A percentile compares a stretch with the other conserved stretches of the same genome.
Conservation (phyloP, 305 asterid genomes). For the Salvia sclarea region DNA sequence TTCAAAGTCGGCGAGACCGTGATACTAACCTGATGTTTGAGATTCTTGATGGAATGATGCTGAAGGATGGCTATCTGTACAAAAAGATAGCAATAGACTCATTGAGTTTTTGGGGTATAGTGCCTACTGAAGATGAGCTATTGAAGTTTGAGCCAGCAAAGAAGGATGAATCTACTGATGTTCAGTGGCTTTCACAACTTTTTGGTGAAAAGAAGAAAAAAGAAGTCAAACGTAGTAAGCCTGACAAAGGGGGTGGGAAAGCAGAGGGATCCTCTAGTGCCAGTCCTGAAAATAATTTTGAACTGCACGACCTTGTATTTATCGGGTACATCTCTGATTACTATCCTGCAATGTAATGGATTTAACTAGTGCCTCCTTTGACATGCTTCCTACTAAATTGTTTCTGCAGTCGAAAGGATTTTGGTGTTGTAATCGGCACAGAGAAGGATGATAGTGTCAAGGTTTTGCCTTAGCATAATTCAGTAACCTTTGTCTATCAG, state of each 20-base stretch:
- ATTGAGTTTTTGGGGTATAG: conserved; percentile 76
- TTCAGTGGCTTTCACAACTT: conserved; percentile 83
- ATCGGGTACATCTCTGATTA: conserved; percentile 60
- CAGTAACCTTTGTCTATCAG: conserved; percentile 1
- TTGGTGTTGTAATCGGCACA: conserved; percentile 81
- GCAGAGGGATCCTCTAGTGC: conserved; percentile 68
- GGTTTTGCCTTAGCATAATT: conserved; percentile 44
- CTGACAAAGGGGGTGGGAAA: conserved; percentile 47
- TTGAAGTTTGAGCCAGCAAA: conserved; percentile 88
- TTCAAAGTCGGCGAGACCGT: conserved; percentile 83
- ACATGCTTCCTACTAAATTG: conserved; percentile 25
- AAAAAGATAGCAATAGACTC: conserved; percentile 80
- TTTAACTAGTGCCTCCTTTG: conserved; percentile 27
- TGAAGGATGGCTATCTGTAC: conserved; percentile 90
- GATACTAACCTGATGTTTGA: conserved; percentile 73
- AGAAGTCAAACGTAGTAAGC: conserved; percentile 39
- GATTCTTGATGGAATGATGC: conserved; percentile 89
- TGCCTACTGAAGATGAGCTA: conserved; percentile 84
- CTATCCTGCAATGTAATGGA: conserved; percentile 16
- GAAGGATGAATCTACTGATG: conserved; percentile 62
- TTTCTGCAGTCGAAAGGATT: conserved; percentile 78
- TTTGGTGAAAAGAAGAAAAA: conserved; percentile 74
- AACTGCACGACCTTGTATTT: conserved; percentile 86
- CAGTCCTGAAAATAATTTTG: conserved; percentile 52
- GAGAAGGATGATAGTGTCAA: conserved; percentile 80